Base-by-base conservation (phyloP, 768 basidiomycete genomes). In the Phlebiopsis gigantea region DNA sequence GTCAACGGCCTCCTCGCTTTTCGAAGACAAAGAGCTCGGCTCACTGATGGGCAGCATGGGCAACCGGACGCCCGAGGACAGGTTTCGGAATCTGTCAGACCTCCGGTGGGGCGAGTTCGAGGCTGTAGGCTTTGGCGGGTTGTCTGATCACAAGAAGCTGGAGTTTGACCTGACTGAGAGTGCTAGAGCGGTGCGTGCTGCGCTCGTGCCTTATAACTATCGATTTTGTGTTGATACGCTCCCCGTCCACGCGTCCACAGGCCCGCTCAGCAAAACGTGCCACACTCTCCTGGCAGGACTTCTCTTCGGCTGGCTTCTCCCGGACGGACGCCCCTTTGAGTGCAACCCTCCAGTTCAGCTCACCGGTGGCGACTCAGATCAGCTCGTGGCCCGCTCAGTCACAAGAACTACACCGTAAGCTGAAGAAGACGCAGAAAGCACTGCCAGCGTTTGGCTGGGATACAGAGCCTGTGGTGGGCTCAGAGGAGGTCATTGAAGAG, bases 101-200 rank as follows among this genome's bases (percentile, higher is more conserved):
- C 73, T 94, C 60, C 88, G 86, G 65, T 97, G 94, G 94, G 92
- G 92, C 6, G 85, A 90, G 67, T 98, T 97, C 65, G 92, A 95
- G 75, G 73, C 79, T 39, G 78, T 84, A 71, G 94, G 94, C 0
- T 97, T 98, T 60, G 81, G 82, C 6, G 75, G 74, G 15, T 66
- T 77, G 28, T 66, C 66, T 48, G 72, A 75, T 46, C 77, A 83
- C 61, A 88, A 84, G 71, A 90, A 90, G 71, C 77, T 98, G 29
- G 83, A 93, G 66, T 98, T 99, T 69, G 95, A 98, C 69, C 70
- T 98, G 60, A 95, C 86, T 0, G 97, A 98, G 72, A 79, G 85
- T 55, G 94, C 94, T 24, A 78, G 91, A 59, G 79, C 76, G 68
- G 83, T 82, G 53, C 62, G 85, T 60, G 10, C 17, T 14, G n/a